Evolutionary conservation across 768 basidiomycete genomes (phyloP).

Genomic region (Mycena metata): DNA sequence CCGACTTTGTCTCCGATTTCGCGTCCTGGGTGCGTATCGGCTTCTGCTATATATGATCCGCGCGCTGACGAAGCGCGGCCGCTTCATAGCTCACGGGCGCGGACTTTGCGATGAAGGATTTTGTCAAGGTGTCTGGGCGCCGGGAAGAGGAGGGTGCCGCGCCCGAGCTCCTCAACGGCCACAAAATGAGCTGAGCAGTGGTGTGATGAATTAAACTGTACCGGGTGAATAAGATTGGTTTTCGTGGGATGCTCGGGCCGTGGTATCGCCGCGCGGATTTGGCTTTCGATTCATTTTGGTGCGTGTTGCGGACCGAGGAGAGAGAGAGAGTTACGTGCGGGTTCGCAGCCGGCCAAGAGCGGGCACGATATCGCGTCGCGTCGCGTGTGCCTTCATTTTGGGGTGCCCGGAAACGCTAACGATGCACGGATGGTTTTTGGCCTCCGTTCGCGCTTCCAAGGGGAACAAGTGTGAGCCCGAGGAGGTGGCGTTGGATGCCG

Average conservation of each 20-base stretch:
- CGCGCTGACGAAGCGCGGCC: constrained; percentile 8
- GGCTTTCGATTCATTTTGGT: constrained; percentile 41
- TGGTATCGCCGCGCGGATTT: constrained; percentile 20
- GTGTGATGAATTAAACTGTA: constrained; percentile 8
- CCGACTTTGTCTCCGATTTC: constrained; percentile 82
- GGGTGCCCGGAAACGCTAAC: constrained; percentile 3
- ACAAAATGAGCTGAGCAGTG: constrained; percentile 14
- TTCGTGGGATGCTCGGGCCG: constrained; percentile 19
- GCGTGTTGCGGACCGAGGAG: constrained; percentile 48
- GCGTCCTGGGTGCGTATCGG: constrained; percentile 73
- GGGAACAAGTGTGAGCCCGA: constrained; percentile 2
- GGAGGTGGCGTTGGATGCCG: constrained; percentile 14
- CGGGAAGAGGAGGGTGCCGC: constrained; percentile 66
- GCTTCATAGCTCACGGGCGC: constrained; percentile 71
- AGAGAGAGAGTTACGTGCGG: constrained; percentile 18
- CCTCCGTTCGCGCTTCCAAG: neutral
- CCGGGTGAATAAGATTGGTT: constrained; percentile 17
- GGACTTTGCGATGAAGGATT: constrained; percentile 78
- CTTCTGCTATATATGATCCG: constrained; percentile 23
- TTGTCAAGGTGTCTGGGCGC: constrained; percentile 73
- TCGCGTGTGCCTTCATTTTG: constrained; percentile 24
- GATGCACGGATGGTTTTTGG: constrained; percentile 20
- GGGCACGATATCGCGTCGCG: constrained; percentile 1
- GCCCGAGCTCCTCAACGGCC: constrained; percentile 17
- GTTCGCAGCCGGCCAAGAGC: constrained; percentile 21